These are phyloP conservation scores for Penicillium italicum DNA, from an alignment of 2,329 filamentous ascomycete genomes.

Conservation along the genomic window DNA sequence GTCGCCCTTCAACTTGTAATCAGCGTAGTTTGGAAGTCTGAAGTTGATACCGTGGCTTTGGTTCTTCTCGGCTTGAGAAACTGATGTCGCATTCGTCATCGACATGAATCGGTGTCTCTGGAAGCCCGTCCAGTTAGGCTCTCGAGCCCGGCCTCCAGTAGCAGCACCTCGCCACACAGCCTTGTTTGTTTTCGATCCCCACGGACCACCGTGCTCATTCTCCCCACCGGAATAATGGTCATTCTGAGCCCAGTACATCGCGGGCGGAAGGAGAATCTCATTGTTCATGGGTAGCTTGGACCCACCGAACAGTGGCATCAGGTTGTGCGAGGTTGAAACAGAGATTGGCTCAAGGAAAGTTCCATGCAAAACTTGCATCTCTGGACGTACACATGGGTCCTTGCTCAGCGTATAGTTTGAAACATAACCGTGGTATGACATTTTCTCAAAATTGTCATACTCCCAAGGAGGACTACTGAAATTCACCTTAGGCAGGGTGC, in stretches of 20 bases:
- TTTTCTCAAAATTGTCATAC: constrained; percentile 31
- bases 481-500: constrained; percentile 31
- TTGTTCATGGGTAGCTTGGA: constrained; percentile 52
- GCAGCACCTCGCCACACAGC: constrained; percentile 50
- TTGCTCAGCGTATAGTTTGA: constrained; percentile 47
- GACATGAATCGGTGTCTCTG: constrained; percentile 72
- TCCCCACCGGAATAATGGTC: constrained; percentile 43
- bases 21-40: constrained; percentile 36
- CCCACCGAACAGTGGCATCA: constrained; percentile 51
- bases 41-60: constrained; percentile 30
- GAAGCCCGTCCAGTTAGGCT: constrained; percentile 65
- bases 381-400: constrained; percentile 46
- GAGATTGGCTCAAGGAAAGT: constrained; percentile 50
- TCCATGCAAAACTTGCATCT: constrained; percentile 47
- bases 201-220: constrained; percentile 35
- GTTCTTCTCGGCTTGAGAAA: constrained; percentile 49
- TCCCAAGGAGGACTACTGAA: constrained; percentile 28
- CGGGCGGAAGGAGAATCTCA: constrained; percentile 50
- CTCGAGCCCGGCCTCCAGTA: constrained; percentile 46
- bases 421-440: constrained; percentile 46
- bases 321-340: constrained; percentile 40
- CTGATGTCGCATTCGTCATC: constrained; percentile 65
- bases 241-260: constrained; percentile 49
- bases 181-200: constrained; percentile 42
- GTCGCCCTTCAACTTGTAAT: constrained; percentile 41